Evolutionary conservation across 164 flowering plant genomes (phyloP), one percentile per base, ranked within the genome.

Genomic region (Aristolochia fimbriata): DNA sequence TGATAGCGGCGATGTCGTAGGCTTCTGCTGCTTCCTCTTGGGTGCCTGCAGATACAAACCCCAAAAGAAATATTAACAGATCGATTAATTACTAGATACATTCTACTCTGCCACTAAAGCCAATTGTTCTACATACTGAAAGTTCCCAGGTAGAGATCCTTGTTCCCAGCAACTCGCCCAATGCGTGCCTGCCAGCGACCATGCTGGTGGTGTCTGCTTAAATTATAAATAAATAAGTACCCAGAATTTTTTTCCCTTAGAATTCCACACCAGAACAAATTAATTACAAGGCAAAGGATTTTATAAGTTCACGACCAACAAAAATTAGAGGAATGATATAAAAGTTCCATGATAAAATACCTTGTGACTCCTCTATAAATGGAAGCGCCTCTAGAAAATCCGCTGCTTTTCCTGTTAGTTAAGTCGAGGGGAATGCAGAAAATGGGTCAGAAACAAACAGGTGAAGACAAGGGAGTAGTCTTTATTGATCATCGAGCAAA

Each of bases 11-110:
- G 31, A 88, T 88, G 74, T 85, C 96, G 57, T 88, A 88, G 3
- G 96, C 96, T 65, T 88, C 96, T 0, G 96, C 96, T 15, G 96
- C 96, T 76, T 88, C 96, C 59, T 88, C 96, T 62, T 88, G 85
- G 0, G 96, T 88, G 63, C 85, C 96, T 88, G 20, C n/a, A n/a
- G n/a, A n/a, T n/a, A n/a, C n/a, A n/a, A n/a, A n/a, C n/a, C n/a
- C n/a, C n/a, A n/a, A n/a, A n/a, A n/a, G n/a, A n/a, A n/a, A n/a
- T n/a, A n/a, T n/a, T n/a, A n/a, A n/a, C n/a, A n/a, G n/a, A n/a
- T n/a, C n/a, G n/a, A n/a, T n/a, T n/a, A n/a, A n/a, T n/a, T n/a
- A n/a, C n/a, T n/a, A n/a, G n/a, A n/a, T n/a, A n/a, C n/a, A n/a
- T n/a, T n/a, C n/a, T n/a, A n/a, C n/a, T n/a, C n/a, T n/a, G n/a